Evolutionary conservation across 192 early-diverging fungal genomes (phyloP).

Genomic region (Coemansia sp.): DNA sequence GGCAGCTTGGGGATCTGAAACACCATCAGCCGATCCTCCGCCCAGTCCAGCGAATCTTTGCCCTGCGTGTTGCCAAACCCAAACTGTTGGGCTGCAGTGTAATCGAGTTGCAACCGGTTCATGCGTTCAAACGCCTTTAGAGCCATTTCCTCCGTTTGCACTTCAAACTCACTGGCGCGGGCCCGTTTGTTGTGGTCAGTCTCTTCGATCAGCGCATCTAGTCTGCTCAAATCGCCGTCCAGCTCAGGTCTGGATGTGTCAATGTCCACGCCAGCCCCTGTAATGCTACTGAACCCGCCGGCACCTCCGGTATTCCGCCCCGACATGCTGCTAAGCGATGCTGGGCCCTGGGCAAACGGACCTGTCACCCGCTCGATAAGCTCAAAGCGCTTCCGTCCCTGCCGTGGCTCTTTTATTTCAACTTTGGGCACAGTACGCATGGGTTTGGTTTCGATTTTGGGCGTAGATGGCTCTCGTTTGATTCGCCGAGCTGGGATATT

Average conservation of each 20-base stretch:
- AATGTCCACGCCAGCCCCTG: not conserved
- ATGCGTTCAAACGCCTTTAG: slow-evolving; percentile 25
- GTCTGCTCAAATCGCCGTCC: not conserved
- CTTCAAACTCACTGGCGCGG: slow-evolving; percentile 17
- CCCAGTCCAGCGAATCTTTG: not conserved
- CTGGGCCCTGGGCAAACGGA: slow-evolving; percentile 49
- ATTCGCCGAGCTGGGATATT: slow-evolving; percentile 24
- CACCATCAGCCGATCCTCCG: not conserved
- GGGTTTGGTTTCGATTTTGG: not conserved
- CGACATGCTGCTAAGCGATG: slow-evolving; percentile 16
- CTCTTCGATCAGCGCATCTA: slow-evolving; percentile 9
- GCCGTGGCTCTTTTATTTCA: not conserved
- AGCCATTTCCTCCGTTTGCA: slow-evolving; percentile 51
- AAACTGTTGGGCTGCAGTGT: not conserved
- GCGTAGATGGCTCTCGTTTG: slow-evolving; percentile 29
- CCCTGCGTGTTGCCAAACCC: slow-evolving; percentile 8
- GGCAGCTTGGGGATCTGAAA: slow-evolving; percentile 34
- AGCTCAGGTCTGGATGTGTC: not conserved
- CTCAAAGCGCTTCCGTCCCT: slow-evolving; percentile 2
- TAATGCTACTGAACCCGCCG: not conserved
- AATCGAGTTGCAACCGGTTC: slow-evolving; percentile 21
- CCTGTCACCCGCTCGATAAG: slow-evolving; percentile 30
- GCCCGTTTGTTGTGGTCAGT: slow-evolving; percentile 28
- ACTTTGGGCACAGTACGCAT: not conserved
- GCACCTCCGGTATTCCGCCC: not conserved